These are phyloP conservation scores for Rutstroemia sp. DNA, from an alignment of 2,329 filamentous ascomycete species.

Conservation along the genomic window DNA sequence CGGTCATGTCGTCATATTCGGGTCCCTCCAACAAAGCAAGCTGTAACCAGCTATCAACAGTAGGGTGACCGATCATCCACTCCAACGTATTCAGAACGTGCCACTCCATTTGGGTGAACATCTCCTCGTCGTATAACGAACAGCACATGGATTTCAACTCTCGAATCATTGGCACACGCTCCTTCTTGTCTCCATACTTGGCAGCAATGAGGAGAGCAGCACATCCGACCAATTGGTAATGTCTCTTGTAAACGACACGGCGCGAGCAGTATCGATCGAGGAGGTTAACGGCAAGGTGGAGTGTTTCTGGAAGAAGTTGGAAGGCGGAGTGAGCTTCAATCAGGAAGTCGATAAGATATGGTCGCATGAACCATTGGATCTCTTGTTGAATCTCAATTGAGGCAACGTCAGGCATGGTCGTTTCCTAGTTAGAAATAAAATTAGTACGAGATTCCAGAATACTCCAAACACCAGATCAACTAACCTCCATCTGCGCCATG, in stretches of 20 bases:
- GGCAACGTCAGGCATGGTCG: constrained; percentile 91
- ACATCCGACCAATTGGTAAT: constrained; percentile 96
- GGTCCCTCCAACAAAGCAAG: constrained; percentile 69
- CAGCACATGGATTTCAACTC: constrained; percentile 99
- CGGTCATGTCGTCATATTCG: constrained; percentile 69
- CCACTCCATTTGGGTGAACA: constrained; percentile 99
- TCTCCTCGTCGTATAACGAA: constrained; percentile 94
- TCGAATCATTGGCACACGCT: constrained; percentile 92
- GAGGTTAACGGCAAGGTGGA: constrained; percentile 94
- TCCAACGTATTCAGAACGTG: constrained; percentile 95
- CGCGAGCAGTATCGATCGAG: constrained; percentile 97
- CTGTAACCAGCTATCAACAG: constrained; percentile 88
- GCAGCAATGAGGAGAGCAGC: constrained; percentile 92
- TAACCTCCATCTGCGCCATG: constrained; percentile 87
- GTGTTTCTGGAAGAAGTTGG: constrained; percentile 84
- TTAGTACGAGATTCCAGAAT: constrained; percentile 20
- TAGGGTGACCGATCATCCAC: constrained; percentile 94
- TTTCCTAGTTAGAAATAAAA: constrained; percentile 43
- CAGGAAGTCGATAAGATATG: constrained; percentile 95
- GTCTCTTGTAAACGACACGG: constrained; percentile 96
- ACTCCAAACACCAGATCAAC: constrained; percentile 12
- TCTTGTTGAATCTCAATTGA: constrained; percentile 98
- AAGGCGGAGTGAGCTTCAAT: constrained; percentile 96
- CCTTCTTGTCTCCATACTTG: constrained; percentile 98
- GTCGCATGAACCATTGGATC: constrained; percentile 99